Evolutionary conservation across 2,329 filamentous ascomycete genomes (phyloP).

Genomic region (Xylariales sp.): DNA sequence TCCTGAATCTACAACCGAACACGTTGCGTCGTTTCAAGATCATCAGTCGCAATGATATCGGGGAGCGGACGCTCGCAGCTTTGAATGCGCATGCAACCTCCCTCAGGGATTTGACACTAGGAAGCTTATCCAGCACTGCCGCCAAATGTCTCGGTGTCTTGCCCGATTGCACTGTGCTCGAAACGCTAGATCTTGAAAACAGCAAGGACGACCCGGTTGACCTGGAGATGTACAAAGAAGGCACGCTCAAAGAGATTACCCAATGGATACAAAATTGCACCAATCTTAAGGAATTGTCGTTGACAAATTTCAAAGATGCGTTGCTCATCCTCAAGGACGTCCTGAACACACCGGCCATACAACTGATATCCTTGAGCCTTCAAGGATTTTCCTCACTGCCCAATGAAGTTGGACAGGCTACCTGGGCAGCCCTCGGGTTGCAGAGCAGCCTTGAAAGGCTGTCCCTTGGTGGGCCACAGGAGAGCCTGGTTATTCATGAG

Average conservation of each 20-base stretch:
- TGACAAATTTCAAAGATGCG: constrained; percentile 40
- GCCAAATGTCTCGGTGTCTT: constrained; percentile 25
- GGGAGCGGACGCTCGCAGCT: constrained; percentile 50
- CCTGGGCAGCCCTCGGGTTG: constrained; percentile 18
- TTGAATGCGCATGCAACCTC: constrained; percentile 37
- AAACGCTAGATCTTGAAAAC: constrained; percentile 28
- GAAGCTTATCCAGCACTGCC: constrained; percentile 20
- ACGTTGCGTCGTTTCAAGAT: constrained; percentile 56
- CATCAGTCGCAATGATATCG: constrained; percentile 50
- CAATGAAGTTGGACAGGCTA: constrained; percentile 9
- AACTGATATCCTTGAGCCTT: constrained; percentile 16
- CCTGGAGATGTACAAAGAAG: constrained; percentile 14
- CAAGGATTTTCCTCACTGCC: constrained; percentile 11
- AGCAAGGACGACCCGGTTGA: constrained; percentile 9
- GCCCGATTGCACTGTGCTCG: constrained; percentile 26
- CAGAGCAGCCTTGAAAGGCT: constrained; percentile 18
- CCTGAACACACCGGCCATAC: constrained; percentile 16
- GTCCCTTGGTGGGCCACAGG: constrained; percentile 25
- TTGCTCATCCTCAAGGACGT: constrained; percentile 23
- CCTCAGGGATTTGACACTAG: constrained; percentile 25
- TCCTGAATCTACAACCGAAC: constrained; percentile 50
- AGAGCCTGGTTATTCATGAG: constrained; percentile 37
- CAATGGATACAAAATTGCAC: constrained; percentile 25
- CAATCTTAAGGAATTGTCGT: constrained; percentile 26
- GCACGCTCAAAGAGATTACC: constrained; percentile 21